Evolutionary conservation across 805 yeast species (phyloP), one percentile per base, ranked within the genome.

Genomic region (Wickerhamiella occidentalis): DNA sequence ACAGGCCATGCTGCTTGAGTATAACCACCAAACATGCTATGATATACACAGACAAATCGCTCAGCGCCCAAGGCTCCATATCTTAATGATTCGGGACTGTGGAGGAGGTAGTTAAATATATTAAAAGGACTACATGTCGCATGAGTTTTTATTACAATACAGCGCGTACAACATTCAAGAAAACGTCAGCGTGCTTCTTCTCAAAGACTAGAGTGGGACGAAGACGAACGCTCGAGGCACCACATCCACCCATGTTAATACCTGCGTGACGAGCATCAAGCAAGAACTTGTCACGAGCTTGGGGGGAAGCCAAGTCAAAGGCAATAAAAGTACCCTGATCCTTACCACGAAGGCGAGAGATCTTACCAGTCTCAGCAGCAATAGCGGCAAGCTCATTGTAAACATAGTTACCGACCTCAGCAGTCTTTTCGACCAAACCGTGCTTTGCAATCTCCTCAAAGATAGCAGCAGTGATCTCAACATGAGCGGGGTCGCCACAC

Each of bases 401-500:
- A 58, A 85, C 68, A 69, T 80, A 83, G 54, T 66, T 73, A 58
- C 94, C 94, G 43, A 81, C 82, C 60, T 71, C 69, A 8, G 67
- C 68, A 49, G 82, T 76, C 55, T 75, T 70, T 30, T 68, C 65
- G 44, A 77, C 73, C 58, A 85, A 74, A 57, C 78, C 75, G 62
- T 82, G 67, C 57, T 77, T 76, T 45, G 69, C 67, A 45, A 82
- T 70, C 69, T 84, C 87, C 56, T 74, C 64, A 59, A 77, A 77
- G 62, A 85, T 82, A 56, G 85, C 78, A 61, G 82, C 79, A 50
- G 88, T 83, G 59, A 85, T 72, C 59, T 84, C 70, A 64, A 82
- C 75, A 68, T 80, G 78, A 52, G 87, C 81, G 64, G 94, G 88
- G 69, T 84, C 94, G 60, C 94, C 94, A 69, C 90, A 82, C 94